Evolutionary conservation across 1,139 yeast genomes (phyloP).

Genomic region (Candida tropicalis): DNA sequence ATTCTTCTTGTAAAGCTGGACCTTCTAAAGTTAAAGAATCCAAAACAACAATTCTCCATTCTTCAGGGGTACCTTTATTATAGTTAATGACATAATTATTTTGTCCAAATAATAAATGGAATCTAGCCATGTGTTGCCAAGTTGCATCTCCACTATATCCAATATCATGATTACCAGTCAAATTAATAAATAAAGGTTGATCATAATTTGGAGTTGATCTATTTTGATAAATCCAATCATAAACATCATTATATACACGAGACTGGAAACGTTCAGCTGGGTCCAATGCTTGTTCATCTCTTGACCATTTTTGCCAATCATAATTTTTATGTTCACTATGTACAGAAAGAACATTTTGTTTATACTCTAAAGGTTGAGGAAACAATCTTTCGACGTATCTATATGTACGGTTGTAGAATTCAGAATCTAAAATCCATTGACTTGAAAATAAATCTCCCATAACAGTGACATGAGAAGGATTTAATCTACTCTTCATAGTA

Average conservation of each 20-base stretch:
- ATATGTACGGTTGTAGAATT: conserved; percentile 75
- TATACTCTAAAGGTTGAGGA: conserved; percentile 54
- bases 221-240: conserved; percentile 62
- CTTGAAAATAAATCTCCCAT: conserved; percentile 94
- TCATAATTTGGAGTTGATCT: conserved; percentile 35
- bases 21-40: conserved; percentile 88
- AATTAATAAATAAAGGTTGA: conserved; percentile 67
- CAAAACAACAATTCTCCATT: conserved; percentile 83
- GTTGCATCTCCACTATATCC: conserved; percentile 97
- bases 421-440: conserved; percentile 91
- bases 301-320: conserved; percentile 56
- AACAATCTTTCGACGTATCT: conserved; percentile 70
- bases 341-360: conserved; percentile 49
- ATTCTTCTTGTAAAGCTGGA: conserved; percentile 79
- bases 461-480: conserved; percentile 82
- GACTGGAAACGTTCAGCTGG: conserved; percentile 48
- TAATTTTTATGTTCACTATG: conserved; percentile 49
- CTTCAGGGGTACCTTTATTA: conserved; percentile 60
- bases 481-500: conserved; percentile 59
- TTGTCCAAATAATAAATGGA: conserved; percentile 71
- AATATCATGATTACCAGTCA: conserved; percentile 94
- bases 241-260: conserved; percentile 57
- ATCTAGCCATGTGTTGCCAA: conserved; percentile 85
- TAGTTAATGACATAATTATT: conserved; percentile 81
- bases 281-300: conserved; percentile 40